Evolutionary conservation across 148 eudicot genomes (phyloP), one percentile per base, ranked within the genome.

Genomic region (Chenopodium berlandieri): DNA sequence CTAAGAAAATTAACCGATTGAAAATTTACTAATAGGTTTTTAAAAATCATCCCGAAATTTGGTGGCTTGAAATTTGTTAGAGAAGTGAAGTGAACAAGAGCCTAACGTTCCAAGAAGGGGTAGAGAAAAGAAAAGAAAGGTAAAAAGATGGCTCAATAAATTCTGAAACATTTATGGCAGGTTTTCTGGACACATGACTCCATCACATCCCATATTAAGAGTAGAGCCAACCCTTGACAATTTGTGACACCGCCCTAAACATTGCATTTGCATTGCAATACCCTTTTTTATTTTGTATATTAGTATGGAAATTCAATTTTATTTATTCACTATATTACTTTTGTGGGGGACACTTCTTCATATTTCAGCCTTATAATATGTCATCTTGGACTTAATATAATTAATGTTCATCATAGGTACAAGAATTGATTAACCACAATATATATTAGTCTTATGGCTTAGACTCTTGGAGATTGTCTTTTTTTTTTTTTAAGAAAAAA

Each of bases 151-250:
- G 71, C 67, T 76, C 62, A 82, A 76, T 82, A 10, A 82, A 82
- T 82, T 56, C 10, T 34, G 8, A 54, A 20, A 6, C 69, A 82
- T 82, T 82, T 82, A 82, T 76, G 76, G 84, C 84, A 82, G 84
- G 84, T 82, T 82, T 76, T 17, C 62, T 54, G 80, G 40, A 56
- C 70, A 82, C 84, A 76, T 82, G 80, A 76, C 69, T 68, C 75
- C 7, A 66, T 69, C 73, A 66, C 37, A 19, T 10, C 14, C 80
- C 34, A 25, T 74, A 50, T 63, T 34, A n/a, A 37, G 79, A 68
- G 81, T 52, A 50, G 60, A 79, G 81, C 81, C 81, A 79, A 79
- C 75, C 81, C 64, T 54, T 79, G 75, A 68, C 81, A 68, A 50
- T 37, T 77, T 60, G 30, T 48, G 20, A 44, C 54, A 78, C 80